Conservation (phyloP, 2,329 filamentous ascomycete genomes). For the Massarina eburnea region DNA sequence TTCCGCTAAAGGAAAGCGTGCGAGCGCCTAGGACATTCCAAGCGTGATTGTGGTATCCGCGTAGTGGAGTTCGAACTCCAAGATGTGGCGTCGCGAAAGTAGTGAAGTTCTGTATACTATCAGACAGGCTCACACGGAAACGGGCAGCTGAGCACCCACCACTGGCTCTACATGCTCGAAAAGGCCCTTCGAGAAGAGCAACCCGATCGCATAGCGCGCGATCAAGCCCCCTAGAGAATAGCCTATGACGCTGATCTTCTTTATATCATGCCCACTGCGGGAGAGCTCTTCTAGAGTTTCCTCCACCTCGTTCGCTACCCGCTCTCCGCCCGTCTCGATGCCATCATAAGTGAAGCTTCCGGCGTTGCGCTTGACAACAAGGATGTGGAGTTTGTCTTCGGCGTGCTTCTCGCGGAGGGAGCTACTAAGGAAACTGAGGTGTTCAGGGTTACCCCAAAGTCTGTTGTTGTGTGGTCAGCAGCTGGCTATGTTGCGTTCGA, state of each 20-base stretch:
- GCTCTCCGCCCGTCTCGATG: constrained; percentile 69
- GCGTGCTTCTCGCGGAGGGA: constrained; percentile 63
- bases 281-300: constrained; percentile 57
- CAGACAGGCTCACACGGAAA: constrained; percentile 9
- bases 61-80: constrained; percentile 51
- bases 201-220: constrained; percentile 80
- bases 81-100: constrained; percentile 84
- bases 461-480: constrained; percentile 42
- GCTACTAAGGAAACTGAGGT: constrained; percentile 69
- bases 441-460: constrained; percentile 78
- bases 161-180: constrained; percentile 79
- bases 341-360: constrained; percentile 70
- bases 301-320: constrained; percentile 66
- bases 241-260: constrained; percentile 81
- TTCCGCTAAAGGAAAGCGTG: constrained; percentile 78
- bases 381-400: constrained; percentile 66
- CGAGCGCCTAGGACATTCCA: constrained; percentile 81
- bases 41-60: constrained; percentile 47
- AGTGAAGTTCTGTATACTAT: constrained; percentile 72
- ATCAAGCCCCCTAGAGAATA: constrained; percentile 90
- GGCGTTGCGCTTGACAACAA: constrained; percentile 71
- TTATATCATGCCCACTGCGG: constrained; percentile 68
- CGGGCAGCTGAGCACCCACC: constrained; percentile 57
- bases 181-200: constrained; percentile 78
- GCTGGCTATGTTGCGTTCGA: background rate